Evolutionary conservation across 768 basidiomycete genomes (phyloP), one percentile per base, ranked within the genome.

Genomic region (Boletus vinaceobasis): DNA sequence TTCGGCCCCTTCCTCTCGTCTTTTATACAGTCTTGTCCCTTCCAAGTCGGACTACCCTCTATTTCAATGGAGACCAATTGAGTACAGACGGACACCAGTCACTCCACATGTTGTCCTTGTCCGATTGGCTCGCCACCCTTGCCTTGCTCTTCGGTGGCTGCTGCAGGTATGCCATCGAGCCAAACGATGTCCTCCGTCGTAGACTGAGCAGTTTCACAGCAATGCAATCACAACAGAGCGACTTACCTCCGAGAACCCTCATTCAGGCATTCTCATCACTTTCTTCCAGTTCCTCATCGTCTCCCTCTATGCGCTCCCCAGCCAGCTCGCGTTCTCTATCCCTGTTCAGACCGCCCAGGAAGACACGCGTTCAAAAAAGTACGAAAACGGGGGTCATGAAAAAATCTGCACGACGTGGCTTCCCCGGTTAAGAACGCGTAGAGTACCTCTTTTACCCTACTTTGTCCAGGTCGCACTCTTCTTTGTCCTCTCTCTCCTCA

Each of bases 91-190:
- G 23, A 17, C 14, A 23, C 46, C 14, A 5, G 32, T 33, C 45
- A 35, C 11, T 10, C 5, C 32, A 15, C 29, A 60, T 63, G 63
- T 19, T 64, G 40, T 61, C 65, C 37, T 4, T 26, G 32, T 58
- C 68, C 13, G 70, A 69, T 32, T 93, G 88, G 90, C 52, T 79
- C 8, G 71, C 83, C 10, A 85, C 90, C 1, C 68, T 95, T 26
- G 74, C 83, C 1, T 75, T 94, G 21, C 81, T 94, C 10, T 95
- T 97, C 65, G 93, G 92, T 2, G 94, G 94, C 1, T 97, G 94
- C 71, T 97, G 94, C 77, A 85, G 86, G 79, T 81, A 37, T 66
- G 71, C 6, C 59, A 52, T 45, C 35, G 7, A 23, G 7, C 32
- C 2, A 2, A 5, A 38, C 37, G 36, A 38, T 7, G 11, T n/a